Evolutionary conservation across 1,284 basidiomycete species (phyloP).

Genomic region (Sporisorium iseilematis-ciliati): DNA sequence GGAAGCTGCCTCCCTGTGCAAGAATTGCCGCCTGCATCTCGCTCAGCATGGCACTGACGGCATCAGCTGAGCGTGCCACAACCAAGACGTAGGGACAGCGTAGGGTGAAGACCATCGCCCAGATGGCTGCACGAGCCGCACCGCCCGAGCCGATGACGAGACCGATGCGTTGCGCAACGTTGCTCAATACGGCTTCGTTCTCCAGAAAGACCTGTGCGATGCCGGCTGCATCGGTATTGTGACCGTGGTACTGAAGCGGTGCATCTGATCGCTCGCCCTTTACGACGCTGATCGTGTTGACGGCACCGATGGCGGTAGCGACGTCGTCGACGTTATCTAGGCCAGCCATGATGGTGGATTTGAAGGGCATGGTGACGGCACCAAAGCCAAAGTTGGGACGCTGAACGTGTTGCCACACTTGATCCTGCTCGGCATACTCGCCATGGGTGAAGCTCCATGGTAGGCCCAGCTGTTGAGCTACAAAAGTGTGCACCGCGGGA

Average conservation of each 20-base stretch:
- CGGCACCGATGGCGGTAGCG: constrained; percentile 11
- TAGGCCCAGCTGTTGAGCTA: constrained; percentile 6
- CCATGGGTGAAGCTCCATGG: constrained; percentile 16
- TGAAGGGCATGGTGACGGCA: constrained; percentile 16
- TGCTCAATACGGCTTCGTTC: neutral
- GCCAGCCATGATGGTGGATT: constrained; percentile 13
- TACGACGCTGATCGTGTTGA: constrained; percentile 15
- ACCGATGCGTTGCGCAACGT: constrained; percentile 14
- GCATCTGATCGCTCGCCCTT: constrained; percentile 4
- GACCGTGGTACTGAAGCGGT: constrained; percentile 7
- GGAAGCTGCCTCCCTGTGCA: constrained; percentile 12
- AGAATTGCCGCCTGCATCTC: constrained; percentile 9
- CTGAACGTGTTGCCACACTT: constrained; percentile 15
- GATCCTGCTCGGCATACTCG: constrained; percentile 11
- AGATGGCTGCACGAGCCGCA: constrained; percentile 15
- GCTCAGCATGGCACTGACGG: constrained; percentile 2
- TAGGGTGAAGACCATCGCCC: constrained; percentile 11
- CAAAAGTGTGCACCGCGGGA: constrained; percentile 15
- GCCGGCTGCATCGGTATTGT: constrained; percentile 16
- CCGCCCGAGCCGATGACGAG: constrained; percentile 16
- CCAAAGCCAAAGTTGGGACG: constrained; percentile 11
- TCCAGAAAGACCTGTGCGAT: constrained; percentile 16
- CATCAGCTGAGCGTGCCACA: constrained; percentile 7
- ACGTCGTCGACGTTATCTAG: constrained; percentile 11
- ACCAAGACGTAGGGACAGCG: constrained; percentile 13